Percentiles rank a stretch among this genome's conserved stretches.
phyloP scores from a whole-genome alignment of 2,329 filamentous ascomycete species.

The Didymellaceae sp. region DNA sequence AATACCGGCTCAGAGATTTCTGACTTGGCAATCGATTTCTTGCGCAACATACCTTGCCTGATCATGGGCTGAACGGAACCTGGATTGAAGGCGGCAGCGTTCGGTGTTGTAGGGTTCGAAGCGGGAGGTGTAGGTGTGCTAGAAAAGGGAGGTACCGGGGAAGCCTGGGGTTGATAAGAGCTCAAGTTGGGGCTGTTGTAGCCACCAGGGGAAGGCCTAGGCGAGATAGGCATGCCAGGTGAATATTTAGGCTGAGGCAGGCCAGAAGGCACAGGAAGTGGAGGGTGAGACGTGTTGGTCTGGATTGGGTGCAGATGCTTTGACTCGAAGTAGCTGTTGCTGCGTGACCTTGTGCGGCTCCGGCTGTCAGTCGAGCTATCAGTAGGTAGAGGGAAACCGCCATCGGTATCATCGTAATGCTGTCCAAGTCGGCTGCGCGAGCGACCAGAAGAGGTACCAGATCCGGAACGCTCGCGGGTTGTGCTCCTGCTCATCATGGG shows the following conservation, averaged over 20 bases:
- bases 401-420: conserved; percentile 60
- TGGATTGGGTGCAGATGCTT: conserved; percentile 49
- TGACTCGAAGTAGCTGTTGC: conserved; percentile 49
- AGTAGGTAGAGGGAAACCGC: conserved; percentile 39
- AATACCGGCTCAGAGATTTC: conserved; percentile 68
- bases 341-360: conserved; percentile 42
- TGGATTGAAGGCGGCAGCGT: conserved; percentile 43
- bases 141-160: conserved; percentile 57
- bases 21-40: conserved; percentile 65
- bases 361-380: conserved; percentile 38
- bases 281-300: conserved; percentile 37
- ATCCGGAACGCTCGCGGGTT: conserved; percentile 61
- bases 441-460: conserved; percentile 59
- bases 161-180: conserved; percentile 50
- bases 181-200: conserved; percentile 42
- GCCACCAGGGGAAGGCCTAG: conserved; percentile 46
- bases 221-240: conserved; percentile 40
- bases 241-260: conserved; percentile 34
- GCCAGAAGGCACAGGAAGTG: conserved; percentile 29
- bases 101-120: conserved; percentile 53
- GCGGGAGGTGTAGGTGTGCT: conserved; percentile 62
- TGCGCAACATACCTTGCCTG: conserved; percentile 52
- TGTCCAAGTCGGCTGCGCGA: conserved; percentile 60
- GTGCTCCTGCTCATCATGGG: conserved; percentile 50
- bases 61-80: conserved; percentile 36